A percentile compares a stretch with the other conserved stretches of the same genome.
Conservation (phyloP, 805 yeast genomes). For the Yarrowia divulgata region DNA sequence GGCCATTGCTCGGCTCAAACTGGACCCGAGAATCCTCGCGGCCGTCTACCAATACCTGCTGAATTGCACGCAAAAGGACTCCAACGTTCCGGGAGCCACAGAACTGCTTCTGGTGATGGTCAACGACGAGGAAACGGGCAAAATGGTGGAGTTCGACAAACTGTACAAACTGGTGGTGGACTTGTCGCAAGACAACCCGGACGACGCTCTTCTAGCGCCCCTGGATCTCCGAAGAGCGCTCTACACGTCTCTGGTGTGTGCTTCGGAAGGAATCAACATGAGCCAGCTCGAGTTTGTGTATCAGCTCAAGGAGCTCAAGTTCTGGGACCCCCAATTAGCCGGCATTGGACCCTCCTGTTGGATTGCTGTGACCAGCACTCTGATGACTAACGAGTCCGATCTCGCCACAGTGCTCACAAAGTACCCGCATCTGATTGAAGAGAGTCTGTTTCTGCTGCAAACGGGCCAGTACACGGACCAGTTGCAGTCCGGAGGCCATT, state of each 20-base stretch:
- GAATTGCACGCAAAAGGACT: slow-evolving; percentile 1
- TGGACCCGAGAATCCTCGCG: background rate
- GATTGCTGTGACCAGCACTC: slow-evolving; percentile 22
- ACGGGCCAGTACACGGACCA: slow-evolving; percentile 28
- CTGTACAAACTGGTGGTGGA: background rate
- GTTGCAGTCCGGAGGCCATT: slow-evolving; percentile 30
- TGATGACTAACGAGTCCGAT: slow-evolving; percentile 15
- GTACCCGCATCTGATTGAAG: slow-evolving; percentile 14
- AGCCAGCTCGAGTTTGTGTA: slow-evolving; percentile 2
- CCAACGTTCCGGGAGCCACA: slow-evolving; percentile 5
- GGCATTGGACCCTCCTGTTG: slow-evolving; percentile 30
- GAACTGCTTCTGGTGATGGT: slow-evolving; percentile 23
- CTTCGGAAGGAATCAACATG: slow-evolving; percentile 12
- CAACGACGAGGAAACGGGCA: slow-evolving; percentile 18
- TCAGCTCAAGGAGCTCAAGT: slow-evolving; percentile 5
- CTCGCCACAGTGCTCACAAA: background rate
- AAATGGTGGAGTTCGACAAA: slow-evolving; percentile 20
- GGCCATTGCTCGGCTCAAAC: background rate
- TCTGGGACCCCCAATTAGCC: slow-evolving; percentile 23
- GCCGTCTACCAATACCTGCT: slow-evolving; percentile 20
- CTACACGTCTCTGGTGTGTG: slow-evolving; percentile 24
- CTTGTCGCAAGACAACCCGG: slow-evolving; percentile 13
- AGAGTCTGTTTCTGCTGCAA: slow-evolving; percentile 16
- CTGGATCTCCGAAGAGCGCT: slow-evolving; percentile 32
- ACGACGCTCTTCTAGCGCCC: slow-evolving; percentile 11